Base-by-base conservation (phyloP, 2,329 filamentous ascomycete genomes). In the Colletotrichum kahawae region DNA sequence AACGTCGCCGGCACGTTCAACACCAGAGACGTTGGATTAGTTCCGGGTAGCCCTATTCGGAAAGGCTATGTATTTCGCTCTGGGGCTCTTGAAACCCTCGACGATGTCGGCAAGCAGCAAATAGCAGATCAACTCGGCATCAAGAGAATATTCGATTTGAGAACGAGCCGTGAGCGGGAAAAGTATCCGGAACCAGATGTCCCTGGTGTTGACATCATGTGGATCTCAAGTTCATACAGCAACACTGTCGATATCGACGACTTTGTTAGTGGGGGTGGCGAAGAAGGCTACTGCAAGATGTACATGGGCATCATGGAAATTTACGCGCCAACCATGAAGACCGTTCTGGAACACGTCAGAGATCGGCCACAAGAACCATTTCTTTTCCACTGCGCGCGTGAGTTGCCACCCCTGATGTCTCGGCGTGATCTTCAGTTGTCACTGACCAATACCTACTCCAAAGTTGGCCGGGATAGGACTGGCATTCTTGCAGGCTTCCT, bases 361-460 rank as follows among this genome's bases (percentile, higher is more conserved):
- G 88, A 90, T 77, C 81, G 83, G 9, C 85, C 86, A 9, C 72
- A 79, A 2, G 84, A 88, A 78, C 83, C 85, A n/a, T 85, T 90
- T 71, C 76, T 91, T 64, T 87, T 91, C 38, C 90, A 91, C 79
- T 91, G 89, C 79, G 89, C 87, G 7, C 89, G 89, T 90, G 77
- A 78, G 85, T 82, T 34, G 51, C 21, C 6, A 5, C 21, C 65
- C 14, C 14, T 57, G 3, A 18, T n/a, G 2, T 31, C 27, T 33
- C 6, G 24, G 24, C 27, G 13, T 5, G n/a, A 14, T 14, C 2
- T 36, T 5, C n/a, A 38, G 4, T 10, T 7, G 1, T 4, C 2
- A 51, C 13, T 48, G 2, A 29, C 34, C 43, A 8, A 65, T 10
- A 16, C 3, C 21, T 12, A 7, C 18, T 7, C 16, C 13, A 21